Percentiles rank a stretch among this genome's conserved stretches.
Evolutionary conservation across 2,329 filamentous ascomycete species (phyloP).

Genomic region (Monascus ruber): DNA sequence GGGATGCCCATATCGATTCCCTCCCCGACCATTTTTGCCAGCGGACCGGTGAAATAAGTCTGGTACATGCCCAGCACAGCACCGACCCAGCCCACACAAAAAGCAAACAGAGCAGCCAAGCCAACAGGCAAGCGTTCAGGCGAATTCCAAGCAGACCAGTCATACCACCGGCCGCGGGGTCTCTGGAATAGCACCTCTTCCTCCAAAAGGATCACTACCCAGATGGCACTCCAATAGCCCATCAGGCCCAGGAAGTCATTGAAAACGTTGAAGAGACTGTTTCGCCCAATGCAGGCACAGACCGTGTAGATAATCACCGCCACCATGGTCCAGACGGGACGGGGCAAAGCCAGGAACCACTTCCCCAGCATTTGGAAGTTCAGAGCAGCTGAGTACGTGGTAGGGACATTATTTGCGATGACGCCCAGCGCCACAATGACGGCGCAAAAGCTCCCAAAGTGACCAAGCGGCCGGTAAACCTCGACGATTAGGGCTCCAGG

Average conservation of each 20-base stretch:
- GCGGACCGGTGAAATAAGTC: constrained; percentile 18
- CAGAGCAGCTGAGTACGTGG: constrained; percentile 25
- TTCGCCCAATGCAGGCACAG: constrained; percentile 25
- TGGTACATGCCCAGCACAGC: constrained; percentile 22
- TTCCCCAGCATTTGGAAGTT: constrained; percentile 25
- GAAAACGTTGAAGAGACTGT: constrained; percentile 26
- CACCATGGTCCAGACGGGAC: constrained; percentile 26
- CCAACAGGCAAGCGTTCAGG: constrained; percentile 22
- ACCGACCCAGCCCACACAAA: constrained; percentile 18
- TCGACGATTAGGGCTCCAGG: constrained; percentile 23
- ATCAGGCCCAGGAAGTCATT: constrained; percentile 29
- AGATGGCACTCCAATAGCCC: constrained; percentile 29
- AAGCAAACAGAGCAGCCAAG: constrained; percentile 20
- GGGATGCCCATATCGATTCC: constrained; percentile 15
- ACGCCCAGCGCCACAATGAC: constrained; percentile 26
- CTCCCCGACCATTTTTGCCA: constrained; percentile 19
- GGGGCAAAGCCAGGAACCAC: constrained; percentile 19
- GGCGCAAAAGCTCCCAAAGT: constrained; percentile 24
- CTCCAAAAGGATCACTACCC: constrained; percentile 24
- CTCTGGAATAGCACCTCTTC: constrained; percentile 31
- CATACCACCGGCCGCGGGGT: constrained; percentile 13
- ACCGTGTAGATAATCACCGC: constrained; percentile 24
- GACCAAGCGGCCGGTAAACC: constrained; percentile 18
- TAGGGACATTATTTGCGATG: constrained; percentile 27
- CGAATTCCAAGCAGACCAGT: constrained; percentile 26